These are phyloP conservation scores for Pseudogymnoascus sp. DNA, from an alignment of 2,329 filamentous ascomycete species.

Conservation along the genomic window DNA sequence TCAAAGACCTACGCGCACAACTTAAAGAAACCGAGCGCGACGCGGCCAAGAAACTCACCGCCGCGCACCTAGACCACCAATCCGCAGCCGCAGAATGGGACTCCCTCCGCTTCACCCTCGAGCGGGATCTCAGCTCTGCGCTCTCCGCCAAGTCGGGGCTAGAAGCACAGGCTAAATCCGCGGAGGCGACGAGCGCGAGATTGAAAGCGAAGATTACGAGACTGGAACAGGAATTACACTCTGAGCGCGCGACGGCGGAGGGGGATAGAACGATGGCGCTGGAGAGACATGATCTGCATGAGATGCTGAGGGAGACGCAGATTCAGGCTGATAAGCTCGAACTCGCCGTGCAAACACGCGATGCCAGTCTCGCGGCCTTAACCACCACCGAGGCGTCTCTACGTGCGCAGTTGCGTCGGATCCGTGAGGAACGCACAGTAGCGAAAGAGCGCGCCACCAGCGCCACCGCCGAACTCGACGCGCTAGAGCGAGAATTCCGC, in stretches of 20 bases:
- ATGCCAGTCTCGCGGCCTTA: constrained; percentile 53
- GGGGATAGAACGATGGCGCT: constrained; percentile 52
- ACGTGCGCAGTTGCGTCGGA: constrained; percentile 59
- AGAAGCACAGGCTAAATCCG: constrained; percentile 30
- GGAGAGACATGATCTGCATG: constrained; percentile 52
- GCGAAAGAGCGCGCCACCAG: constrained; percentile 19
- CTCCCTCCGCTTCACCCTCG: constrained; percentile 24
- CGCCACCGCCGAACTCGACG: constrained; percentile 20
- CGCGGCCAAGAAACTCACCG: constrained; percentile 31
- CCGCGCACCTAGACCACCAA: constrained; percentile 44
- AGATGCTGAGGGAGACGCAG: constrained; percentile 53
- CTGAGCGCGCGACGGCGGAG: constrained; percentile 43
- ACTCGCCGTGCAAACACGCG: constrained; percentile 61
- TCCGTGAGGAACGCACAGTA: constrained; percentile 55
- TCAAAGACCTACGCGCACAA: constrained; percentile 46
- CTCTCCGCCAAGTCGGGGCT: constrained; percentile 37
- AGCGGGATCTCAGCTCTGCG: constrained; percentile 38
- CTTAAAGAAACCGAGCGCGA: constrained; percentile 41
- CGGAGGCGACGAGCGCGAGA: constrained; percentile 38
- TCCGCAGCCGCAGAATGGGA: constrained; percentile 34
- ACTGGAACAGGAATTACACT: constrained; percentile 41
- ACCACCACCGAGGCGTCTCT: constrained; percentile 50
- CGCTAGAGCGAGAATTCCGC: constrained; percentile 32
- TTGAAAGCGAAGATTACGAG: constrained; percentile 41
- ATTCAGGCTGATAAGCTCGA: constrained; percentile 62